These are phyloP conservation scores for Trichoderma virens DNA, from an alignment of 495 filamentous ascomycete genomes.

Conservation along the genomic window DNA sequence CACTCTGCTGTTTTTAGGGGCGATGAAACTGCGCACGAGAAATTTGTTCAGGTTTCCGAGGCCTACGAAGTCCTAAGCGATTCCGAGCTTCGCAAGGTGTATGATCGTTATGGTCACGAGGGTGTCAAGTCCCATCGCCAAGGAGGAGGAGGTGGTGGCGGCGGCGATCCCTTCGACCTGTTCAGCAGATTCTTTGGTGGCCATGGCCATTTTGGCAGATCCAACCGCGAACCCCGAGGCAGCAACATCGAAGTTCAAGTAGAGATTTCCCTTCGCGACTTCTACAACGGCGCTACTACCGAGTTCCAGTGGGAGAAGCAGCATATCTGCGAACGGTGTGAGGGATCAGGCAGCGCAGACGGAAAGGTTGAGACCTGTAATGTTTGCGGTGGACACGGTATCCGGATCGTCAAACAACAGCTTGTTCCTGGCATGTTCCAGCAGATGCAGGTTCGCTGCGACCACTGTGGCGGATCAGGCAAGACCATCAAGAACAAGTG, in stretches of 20 bases:
- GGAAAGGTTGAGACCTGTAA: conserved; percentile 70
- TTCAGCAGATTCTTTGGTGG: conserved; percentile 98
- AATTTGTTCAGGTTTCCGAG: conserved; percentile 91
- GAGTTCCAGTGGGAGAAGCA: conserved; percentile 90
- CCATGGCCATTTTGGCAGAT: conserved; percentile 65
- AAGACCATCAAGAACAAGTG: conserved; percentile 85
- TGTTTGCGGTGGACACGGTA: conserved; percentile 68
- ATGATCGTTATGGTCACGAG: conserved; percentile 93
- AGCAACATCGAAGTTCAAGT: conserved; percentile 88
- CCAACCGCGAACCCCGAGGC: conserved; percentile 68
- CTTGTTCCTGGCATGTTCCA: conserved; percentile 95
- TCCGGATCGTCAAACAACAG: conserved; percentile 77
- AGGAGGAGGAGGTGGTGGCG: conserved; percentile 50
- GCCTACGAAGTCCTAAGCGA: conserved; percentile 92
- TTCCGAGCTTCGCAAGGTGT: conserved; percentile 74
- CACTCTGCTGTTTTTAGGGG: conserved; percentile 38
- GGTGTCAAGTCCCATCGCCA: conserved; percentile 78
- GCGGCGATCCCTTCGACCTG: conserved; percentile 91
- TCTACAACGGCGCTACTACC: conserved; percentile 82
- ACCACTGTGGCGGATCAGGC: conserved; percentile 78
- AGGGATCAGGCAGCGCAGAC: conserved; percentile 78
- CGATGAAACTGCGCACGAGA: conserved; percentile 73
- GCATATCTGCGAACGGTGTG: conserved; percentile 87
- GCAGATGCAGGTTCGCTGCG: conserved; percentile 87
- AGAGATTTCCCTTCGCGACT: conserved; percentile 75